Evolutionary conservation across 1,284 basidiomycete genomes (phyloP).

Genomic region (Bjerkandera adusta): DNA sequence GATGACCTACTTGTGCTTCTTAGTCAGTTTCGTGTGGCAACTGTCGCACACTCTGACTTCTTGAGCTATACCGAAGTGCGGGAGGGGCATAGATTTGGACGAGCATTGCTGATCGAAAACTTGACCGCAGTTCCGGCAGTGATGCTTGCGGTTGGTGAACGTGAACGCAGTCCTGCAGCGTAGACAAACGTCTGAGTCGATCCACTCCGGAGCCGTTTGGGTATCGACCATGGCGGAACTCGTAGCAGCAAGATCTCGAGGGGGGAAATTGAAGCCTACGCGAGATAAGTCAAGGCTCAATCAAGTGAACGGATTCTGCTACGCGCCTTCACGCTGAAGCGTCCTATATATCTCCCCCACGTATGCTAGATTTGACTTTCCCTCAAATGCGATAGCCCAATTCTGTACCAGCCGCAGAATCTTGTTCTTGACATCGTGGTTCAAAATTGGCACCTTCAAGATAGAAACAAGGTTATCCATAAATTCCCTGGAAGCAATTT

Average conservation of each 20-base stretch:
- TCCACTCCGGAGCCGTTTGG: conserved; percentile 91
- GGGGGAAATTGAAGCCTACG: conserved; percentile 80
- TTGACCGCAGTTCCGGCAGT: conserved; percentile 97
- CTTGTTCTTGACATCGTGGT: conserved; percentile 82
- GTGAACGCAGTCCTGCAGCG: conserved; percentile 91
- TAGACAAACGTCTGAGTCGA: conserved; percentile 93
- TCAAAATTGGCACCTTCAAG: conserved; percentile 70
- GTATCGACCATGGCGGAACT: conserved; percentile 87
- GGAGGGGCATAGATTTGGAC: conserved; percentile 80
- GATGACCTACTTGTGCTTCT: conserved; percentile 37
- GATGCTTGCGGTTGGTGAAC: conserved; percentile 97
- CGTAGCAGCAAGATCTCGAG: conserved; percentile 65
- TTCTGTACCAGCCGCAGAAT: conserved; percentile 84
- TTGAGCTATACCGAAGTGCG: conserved; percentile 93
- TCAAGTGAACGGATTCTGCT: background rate
- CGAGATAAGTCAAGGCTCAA: conserved; percentile 5
- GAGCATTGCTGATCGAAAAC: conserved; percentile 97
- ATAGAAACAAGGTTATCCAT: conserved; percentile 90
- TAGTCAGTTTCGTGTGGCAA: conserved; percentile 76
- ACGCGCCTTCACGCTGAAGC: conserved; percentile 71
- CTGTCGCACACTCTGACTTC: conserved; percentile 94
- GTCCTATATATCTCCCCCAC: conserved; percentile 80
- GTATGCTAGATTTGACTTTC: conserved; percentile 73
- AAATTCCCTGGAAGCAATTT: conserved; percentile 87
- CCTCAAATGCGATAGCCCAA: conserved; percentile 91